phyloP scores from a whole-genome alignment of 164 flowering plant species.

The Berberis thunbergii region DNA sequence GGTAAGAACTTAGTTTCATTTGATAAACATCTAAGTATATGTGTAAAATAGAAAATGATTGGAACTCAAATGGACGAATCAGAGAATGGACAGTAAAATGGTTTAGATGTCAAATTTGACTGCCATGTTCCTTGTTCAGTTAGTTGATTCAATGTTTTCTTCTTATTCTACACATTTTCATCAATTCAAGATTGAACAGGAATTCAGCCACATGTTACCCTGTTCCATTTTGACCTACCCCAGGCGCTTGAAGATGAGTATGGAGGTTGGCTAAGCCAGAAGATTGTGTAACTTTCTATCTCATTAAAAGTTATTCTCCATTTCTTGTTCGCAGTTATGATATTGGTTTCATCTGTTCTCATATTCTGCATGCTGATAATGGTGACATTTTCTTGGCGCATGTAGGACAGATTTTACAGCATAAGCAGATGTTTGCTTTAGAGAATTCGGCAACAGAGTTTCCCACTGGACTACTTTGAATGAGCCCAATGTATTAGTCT shows the following conservation, averaged over 20 bases:
- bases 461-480: constrained; percentile 60
- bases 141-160: neutral
- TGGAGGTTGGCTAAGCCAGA: constrained; percentile 57
- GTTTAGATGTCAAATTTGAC: neutral
- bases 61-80: too few relatives aligned
- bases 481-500: constrained; percentile 39
- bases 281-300: constrained; percentile 33
- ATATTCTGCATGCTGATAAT: neutral
- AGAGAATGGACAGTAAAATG: too few relatives aligned
- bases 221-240: constrained; percentile 48
- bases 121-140: neutral
- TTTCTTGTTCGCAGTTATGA: too few relatives aligned
- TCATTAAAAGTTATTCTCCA: too few relatives aligned
- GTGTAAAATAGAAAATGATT: too few relatives aligned
- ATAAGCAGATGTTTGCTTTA: constrained; percentile 34
- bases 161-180: neutral
- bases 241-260: constrained; percentile 78
- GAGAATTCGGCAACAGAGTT: constrained; percentile 66
- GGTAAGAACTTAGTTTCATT: constrained; percentile 20
- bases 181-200: constrained; percentile 24
- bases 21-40: too few relatives aligned
- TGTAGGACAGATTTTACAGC: constrained; percentile 53
- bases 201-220: constrained; percentile 57
- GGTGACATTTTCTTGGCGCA: neutral
- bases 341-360: neutral